phyloP scores from a whole-genome alignment of 2,329 filamentous ascomycete genomes.

The Verticillium longisporum region DNA sequence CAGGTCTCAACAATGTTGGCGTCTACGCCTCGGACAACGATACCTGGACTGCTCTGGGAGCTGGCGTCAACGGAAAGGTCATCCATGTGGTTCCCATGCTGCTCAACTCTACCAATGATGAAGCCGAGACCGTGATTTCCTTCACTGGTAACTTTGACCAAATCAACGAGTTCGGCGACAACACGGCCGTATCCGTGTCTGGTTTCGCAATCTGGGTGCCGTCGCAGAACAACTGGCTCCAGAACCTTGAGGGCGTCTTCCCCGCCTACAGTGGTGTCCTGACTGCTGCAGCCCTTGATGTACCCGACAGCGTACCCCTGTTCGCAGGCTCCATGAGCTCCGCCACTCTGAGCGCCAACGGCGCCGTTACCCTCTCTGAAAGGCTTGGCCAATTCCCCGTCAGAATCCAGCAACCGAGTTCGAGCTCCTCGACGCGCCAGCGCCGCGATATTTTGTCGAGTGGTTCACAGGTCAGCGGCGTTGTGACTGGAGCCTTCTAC shows the following conservation, averaged over 20 bases:
- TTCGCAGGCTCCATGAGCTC: conserved; percentile 81
- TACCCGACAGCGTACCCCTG: conserved; percentile 57
- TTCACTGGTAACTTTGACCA: conserved; percentile 74
- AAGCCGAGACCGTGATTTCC: conserved; percentile 66
- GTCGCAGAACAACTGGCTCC: conserved; percentile 78
- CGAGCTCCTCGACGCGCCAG: conserved; percentile 26
- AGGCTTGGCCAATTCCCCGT: conserved; percentile 52
- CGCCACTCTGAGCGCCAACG: conserved; percentile 64
- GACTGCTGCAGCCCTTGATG: conserved; percentile 57
- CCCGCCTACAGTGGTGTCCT: conserved; percentile 67
- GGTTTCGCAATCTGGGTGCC: conserved; percentile 93
- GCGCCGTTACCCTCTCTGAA: conserved; percentile 59
- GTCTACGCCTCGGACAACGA: conserved; percentile 64
- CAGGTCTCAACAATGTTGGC: conserved; percentile 70
- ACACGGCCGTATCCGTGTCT: conserved; percentile 52
- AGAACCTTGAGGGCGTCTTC: conserved; percentile 62
- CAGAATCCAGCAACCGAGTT: conserved; percentile 35
- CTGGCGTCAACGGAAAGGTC: conserved; percentile 78
- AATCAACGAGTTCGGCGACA: conserved; percentile 61
- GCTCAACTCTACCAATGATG: conserved; percentile 66
- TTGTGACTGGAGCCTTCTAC: conserved; percentile 77
- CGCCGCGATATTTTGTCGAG: conserved; percentile 39
- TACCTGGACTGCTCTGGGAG: conserved; percentile 72
- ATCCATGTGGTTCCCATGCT: conserved; percentile 66
- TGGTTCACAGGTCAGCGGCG: conserved; percentile 48